Percentiles rank a stretch among this genome's conserved stretches.
Evolutionary conservation across 2,329 filamentous ascomycete species (phyloP).

Genomic region (Ophiostoma tasmaniense): DNA sequence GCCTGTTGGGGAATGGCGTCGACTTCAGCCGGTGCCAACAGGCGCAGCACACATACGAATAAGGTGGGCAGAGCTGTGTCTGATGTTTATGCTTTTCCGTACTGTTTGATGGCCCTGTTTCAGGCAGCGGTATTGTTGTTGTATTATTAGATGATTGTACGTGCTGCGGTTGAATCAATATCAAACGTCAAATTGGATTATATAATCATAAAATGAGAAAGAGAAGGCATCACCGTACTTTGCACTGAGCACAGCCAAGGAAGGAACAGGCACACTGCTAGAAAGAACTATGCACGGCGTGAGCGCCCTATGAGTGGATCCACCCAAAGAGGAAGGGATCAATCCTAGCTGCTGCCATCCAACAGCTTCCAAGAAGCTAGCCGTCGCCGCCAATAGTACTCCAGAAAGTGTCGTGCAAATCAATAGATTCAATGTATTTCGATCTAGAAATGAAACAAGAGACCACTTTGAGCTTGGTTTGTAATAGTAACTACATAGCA

Average conservation of each 20-base stretch:
- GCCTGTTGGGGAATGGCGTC: not conserved
- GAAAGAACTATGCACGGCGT: not conserved
- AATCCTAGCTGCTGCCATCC: not conserved
- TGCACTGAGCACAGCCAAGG: not conserved
- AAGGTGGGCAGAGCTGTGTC: not conserved
- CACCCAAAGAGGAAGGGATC: not conserved
- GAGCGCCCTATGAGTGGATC: constrained; percentile 2
- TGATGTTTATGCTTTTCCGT: not conserved
- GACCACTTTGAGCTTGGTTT: not conserved
- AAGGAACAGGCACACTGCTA: not conserved
- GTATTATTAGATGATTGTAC: not conserved
- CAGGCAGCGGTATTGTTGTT: not conserved
- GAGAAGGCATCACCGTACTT: not conserved
- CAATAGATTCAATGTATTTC: not conserved
- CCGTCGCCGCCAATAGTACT: not conserved
- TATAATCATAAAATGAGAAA: not conserved
- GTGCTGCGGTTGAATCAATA: not conserved
- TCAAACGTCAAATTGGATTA: not conserved
- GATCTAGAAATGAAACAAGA: not conserved
- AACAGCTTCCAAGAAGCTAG: not conserved
- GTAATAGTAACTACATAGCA: not conserved
- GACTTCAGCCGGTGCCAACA: not conserved
- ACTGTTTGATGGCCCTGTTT: not conserved
- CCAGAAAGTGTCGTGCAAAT: not conserved
- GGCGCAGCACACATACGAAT: not conserved